Percentiles rank a stretch among this genome's conserved stretches.
Conservation (phyloP, 768 basidiomycete species). For the Kwoniella mangroviensis region DNA sequence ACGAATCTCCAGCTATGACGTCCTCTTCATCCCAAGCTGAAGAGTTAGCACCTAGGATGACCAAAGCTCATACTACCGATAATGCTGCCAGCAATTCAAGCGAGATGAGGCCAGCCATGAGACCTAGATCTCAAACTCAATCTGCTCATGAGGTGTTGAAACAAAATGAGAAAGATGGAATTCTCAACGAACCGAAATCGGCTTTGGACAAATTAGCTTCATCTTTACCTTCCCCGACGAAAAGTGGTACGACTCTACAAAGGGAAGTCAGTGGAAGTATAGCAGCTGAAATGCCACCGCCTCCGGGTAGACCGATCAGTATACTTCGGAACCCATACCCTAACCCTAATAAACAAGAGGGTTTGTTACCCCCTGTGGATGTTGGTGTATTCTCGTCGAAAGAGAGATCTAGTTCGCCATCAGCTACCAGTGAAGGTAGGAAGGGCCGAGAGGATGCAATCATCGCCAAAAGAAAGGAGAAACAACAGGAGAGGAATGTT, state of each 20-base stretch:
- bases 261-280: slow-evolving; percentile 26
- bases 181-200: slow-evolving; percentile 45
- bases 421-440: slow-evolving; percentile 32
- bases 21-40: neutral
- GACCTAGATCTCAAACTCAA: slow-evolving; percentile 43
- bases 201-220: slow-evolving; percentile 46
- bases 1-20: slow-evolving; percentile 9
- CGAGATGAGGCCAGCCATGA: slow-evolving; percentile 31
- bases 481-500: slow-evolving; percentile 22
- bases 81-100: slow-evolving; percentile 11
- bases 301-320: slow-evolving; percentile 27
- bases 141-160: slow-evolving; percentile 50
- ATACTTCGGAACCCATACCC: slow-evolving; percentile 36
- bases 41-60: slow-evolving; percentile 33
- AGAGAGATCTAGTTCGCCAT: slow-evolving; percentile 14
- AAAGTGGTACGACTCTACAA: neutral
- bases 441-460: slow-evolving; percentile 38
- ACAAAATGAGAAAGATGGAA: slow-evolving; percentile 37
- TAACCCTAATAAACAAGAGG: slow-evolving; percentile 23
- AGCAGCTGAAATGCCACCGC: slow-evolving; percentile 30
- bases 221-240: slow-evolving; percentile 2
- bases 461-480: slow-evolving; percentile 40
- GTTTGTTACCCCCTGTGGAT: slow-evolving; percentile 8
- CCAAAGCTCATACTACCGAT: slow-evolving; percentile 41
- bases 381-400: neutral